A percentile compares a stretch with the other conserved stretches of the same genome.
Conservation (phyloP, 2,329 filamentous ascomycete genomes). For the Monosporascus sp. region DNA sequence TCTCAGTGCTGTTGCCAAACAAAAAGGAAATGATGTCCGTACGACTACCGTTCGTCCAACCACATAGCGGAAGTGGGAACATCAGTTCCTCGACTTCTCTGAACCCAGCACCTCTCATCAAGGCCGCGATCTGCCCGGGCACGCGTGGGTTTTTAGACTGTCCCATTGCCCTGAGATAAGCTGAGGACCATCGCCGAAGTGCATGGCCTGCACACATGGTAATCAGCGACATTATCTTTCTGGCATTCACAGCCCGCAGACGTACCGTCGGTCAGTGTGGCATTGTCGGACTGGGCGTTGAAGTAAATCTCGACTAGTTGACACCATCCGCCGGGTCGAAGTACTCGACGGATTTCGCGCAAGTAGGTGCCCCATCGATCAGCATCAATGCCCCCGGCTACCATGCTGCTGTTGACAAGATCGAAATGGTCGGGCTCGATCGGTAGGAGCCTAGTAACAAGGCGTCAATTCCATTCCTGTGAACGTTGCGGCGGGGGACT, state of each 20-base stretch:
- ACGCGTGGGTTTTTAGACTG: conserved; percentile 63
- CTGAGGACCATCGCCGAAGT: conserved; percentile 61
- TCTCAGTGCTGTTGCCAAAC: conserved; percentile 9
- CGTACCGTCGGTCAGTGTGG: conserved; percentile 59
- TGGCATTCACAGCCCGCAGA: neutral
- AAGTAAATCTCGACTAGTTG: conserved; percentile 87
- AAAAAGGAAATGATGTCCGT: conserved; percentile 19
- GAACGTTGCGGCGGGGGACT: conserved; percentile 1
- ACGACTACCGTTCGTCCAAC: conserved; percentile 57
- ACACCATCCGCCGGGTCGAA: conserved; percentile 75
- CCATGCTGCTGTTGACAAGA: conserved; percentile 71
- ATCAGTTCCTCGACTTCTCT: conserved; percentile 58
- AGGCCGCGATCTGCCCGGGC: conserved; percentile 52
- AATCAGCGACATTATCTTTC: conserved; percentile 7
- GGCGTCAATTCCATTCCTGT: conserved; percentile 8
- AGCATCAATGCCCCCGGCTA: conserved; percentile 65
- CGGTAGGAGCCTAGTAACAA: conserved; percentile 16
- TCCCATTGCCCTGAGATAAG: conserved; percentile 53
- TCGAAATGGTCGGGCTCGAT: conserved; percentile 71
- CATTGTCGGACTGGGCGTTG: conserved; percentile 81
- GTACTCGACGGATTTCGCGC: conserved; percentile 64
- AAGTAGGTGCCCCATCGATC: conserved; percentile 72
- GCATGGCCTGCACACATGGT: conserved; percentile 46
- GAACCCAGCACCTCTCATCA: conserved; percentile 59
- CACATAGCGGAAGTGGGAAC: conserved; percentile 63